These are phyloP conservation scores for Henningerozyma blattae DNA, from an alignment of 805 yeast genomes.

Conservation along the genomic window DNA sequence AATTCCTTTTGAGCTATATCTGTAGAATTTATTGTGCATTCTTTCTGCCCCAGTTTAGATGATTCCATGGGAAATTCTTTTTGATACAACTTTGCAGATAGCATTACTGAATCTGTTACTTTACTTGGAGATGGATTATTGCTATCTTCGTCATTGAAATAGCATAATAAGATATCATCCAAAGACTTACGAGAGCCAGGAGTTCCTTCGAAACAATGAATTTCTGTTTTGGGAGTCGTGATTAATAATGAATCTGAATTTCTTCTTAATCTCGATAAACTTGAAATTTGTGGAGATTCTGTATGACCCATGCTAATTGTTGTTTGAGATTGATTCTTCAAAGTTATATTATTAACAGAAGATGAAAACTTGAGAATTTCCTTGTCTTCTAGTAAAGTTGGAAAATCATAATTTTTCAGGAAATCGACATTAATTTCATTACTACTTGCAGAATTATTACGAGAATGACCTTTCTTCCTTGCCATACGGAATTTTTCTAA, in stretches of 20 bases:
- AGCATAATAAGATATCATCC: slow-evolving; percentile 13
- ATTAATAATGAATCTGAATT: slow-evolving; percentile 11
- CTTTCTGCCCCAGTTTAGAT: no score
- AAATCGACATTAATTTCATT: slow-evolving; percentile 17
- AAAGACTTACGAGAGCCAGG: slow-evolving; percentile 14
- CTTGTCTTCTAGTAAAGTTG: slow-evolving; percentile 18
- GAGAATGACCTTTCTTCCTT: not conserved
- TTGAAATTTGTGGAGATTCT: not conserved
- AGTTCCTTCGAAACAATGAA: slow-evolving; percentile 7
- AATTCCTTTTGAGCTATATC: no score
- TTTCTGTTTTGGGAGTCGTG: slow-evolving; percentile 10
- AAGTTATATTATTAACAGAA: no score
- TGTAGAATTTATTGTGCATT: no score
- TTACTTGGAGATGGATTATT: no score
- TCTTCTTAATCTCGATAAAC: slow-evolving; percentile 2
- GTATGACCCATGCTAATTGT: not conserved
- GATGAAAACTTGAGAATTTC: not conserved
- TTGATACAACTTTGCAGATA: no score
- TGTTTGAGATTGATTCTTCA: not conserved
- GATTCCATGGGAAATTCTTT: no score
- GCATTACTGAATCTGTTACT: no score
- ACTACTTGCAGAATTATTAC: slow-evolving; percentile 8
- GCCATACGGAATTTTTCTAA: no score
- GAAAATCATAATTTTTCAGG: slow-evolving; percentile 17
- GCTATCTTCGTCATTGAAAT: not conserved